A percentile compares a stretch with the other conserved stretches of the same genome.
Evolutionary conservation across 108 stramenopile species (phyloP).

Genomic region (Cyclotella baltica): DNA sequence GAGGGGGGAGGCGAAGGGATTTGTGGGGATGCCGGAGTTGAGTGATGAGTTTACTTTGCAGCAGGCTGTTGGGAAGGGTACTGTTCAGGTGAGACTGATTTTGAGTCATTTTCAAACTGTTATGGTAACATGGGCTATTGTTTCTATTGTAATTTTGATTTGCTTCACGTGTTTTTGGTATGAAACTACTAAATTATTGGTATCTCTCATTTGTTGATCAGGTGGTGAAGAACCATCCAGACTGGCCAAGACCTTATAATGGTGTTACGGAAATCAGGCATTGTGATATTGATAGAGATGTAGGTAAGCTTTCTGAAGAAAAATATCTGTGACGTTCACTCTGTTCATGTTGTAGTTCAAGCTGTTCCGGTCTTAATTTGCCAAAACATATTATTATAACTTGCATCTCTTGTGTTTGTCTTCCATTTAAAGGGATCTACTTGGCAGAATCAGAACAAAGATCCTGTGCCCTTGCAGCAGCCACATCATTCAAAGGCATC

Average conservation of each 20-base stretch:
- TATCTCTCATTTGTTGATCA: not conserved
- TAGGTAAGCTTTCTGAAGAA: constrained; percentile 54
- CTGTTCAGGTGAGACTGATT: constrained; percentile 51
- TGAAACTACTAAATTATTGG: too few species aligned
- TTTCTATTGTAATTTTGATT: not conserved
- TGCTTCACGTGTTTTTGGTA: too few species aligned
- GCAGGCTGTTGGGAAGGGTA: constrained; percentile 82
- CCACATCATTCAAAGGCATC: constrained; percentile 74
- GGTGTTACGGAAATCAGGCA: constrained; percentile 82
- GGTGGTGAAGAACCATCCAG: constrained; percentile 90
- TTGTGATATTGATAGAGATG: constrained; percentile 88
- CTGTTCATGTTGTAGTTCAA: too few species aligned
- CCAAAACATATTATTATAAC: too few species aligned
- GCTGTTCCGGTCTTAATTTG: too few species aligned
- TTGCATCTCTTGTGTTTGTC: not conserved
- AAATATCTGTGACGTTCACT: too few species aligned
- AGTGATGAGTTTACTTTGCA: constrained; percentile 65
- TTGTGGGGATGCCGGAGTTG: constrained; percentile 79
- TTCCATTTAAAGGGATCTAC: constrained; percentile 61
- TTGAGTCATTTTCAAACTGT: not conserved
- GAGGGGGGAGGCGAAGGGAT: constrained; percentile 72
- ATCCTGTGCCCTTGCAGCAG: constrained; percentile 87
- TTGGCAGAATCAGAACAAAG: constrained; percentile 89
- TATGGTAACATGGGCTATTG: not conserved
- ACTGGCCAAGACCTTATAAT: constrained; percentile 91